A percentile compares a stretch with the other conserved stretches of the same genome.
phyloP scores from a whole-genome alignment of 2,329 filamentous ascomycete genomes.

The Chaetomium sp. region DNA sequence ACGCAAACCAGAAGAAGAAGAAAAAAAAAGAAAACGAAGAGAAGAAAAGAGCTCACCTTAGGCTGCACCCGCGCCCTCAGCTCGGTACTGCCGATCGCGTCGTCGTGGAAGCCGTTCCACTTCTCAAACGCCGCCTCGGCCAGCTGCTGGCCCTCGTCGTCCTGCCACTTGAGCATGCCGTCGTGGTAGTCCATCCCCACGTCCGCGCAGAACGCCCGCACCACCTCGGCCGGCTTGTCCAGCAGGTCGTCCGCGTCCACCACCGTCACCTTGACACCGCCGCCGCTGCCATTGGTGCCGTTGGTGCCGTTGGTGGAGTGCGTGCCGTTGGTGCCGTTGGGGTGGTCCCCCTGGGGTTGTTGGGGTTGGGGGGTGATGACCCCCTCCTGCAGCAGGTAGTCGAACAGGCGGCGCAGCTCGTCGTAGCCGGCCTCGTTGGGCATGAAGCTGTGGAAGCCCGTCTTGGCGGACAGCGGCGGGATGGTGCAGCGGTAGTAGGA shows the following conservation, averaged over 20 bases:
- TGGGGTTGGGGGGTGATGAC: conserved; percentile 62
- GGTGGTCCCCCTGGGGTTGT: neutral
- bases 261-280: conserved; percentile 71
- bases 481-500: conserved; percentile 94
- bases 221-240: conserved; percentile 74
- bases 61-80: conserved; percentile 70
- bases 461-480: conserved; percentile 78
- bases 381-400: conserved; percentile 71
- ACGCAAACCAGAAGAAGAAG: conserved; percentile 13
- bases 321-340: neutral
- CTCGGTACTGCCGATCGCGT: conserved; percentile 80
- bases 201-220: conserved; percentile 78
- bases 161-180: conserved; percentile 87
- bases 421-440: conserved; percentile 86
- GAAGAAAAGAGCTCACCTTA: conserved; percentile 50
- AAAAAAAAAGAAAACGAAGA: conserved; percentile 14
- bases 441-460: conserved; percentile 85
- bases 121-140: conserved; percentile 85
- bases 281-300: conserved; percentile 21
- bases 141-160: conserved; percentile 67
- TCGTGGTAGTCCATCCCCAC: conserved; percentile 75
- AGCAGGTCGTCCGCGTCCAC: conserved; percentile 94
- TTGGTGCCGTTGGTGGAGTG: neutral
- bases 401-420: conserved; percentile 84
- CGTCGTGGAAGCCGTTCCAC: conserved; percentile 96